Evolutionary conservation across 768 basidiomycete genomes (phyloP), one percentile per base, ranked within the genome.

Genomic region (Rhodotorula kratochvilovae): DNA sequence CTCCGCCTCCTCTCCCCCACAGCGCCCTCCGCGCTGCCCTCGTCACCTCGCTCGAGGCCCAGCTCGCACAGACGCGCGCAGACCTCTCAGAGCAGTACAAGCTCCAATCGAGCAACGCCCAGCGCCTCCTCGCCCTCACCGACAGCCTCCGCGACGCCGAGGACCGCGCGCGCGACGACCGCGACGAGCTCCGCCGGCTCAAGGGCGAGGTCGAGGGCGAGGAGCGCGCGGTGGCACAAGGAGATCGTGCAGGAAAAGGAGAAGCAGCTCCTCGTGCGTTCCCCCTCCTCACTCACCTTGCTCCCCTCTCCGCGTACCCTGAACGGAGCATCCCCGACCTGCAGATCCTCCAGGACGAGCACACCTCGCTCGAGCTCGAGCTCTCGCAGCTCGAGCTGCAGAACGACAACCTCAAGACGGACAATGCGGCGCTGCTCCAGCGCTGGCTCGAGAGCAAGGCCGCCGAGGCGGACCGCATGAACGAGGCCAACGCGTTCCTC

Each of bases 31-130:
- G 89, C 54, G 86, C 89, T 48, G 92, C 92, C 25, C 92, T 95
- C 80, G 87, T 94, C 80, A 83, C 88, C 1, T 96, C 95, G 29
- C 87, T 98, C 59, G 94, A 98, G 80, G 88, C 90, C 8, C 93
- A 97, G 79, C 90, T 98, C 80, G 91, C 92, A 4, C 88, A 90
- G 19, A 83, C 96, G 60, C 88, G 94, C 45, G 90, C 91, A 76
- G 95, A 98, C 80, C 85, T 97, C 61, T 91, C 94, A 5, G 91
- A 90, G 16, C 87, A 95, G 2, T 99, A 98, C 84, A 94, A 95
- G 81, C 91, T 92, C 0, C 94, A 98, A 73, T 90, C 91, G 8
- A 92, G 95, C 81, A 95, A 96, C 80, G 90, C 93, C 1, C 94
- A 96, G 79, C 86, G 92, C 50, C 85, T 95, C 15, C 84, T 99